A percentile compares a stretch with the other conserved stretches of the same genome.
phyloP scores from a whole-genome alignment of 345 rosid species.

The Eucalyptus regnans region DNA sequence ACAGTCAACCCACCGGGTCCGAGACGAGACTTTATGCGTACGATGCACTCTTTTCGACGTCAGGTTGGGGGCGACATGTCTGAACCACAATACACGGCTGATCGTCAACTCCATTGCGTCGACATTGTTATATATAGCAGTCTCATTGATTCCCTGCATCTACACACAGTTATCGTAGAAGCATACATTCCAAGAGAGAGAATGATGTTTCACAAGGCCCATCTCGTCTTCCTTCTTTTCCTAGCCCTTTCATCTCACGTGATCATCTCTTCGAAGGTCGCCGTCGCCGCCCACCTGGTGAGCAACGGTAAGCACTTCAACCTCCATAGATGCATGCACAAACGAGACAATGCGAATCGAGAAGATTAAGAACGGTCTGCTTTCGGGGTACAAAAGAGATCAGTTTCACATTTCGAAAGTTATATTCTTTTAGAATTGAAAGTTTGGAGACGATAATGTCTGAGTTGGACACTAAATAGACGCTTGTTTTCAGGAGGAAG shows the following conservation, averaged over 20 bases:
- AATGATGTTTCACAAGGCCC: not conserved
- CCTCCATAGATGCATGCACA: not conserved
- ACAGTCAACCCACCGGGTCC: not conserved
- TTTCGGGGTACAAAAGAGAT: no score
- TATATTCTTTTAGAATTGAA: no score
- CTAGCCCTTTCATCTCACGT: not conserved
- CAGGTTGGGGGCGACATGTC: not conserved
- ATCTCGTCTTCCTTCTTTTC: not conserved
- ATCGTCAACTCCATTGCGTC: not conserved
- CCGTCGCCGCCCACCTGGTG: not conserved
- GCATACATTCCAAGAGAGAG: not conserved
- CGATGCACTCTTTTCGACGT: not conserved
- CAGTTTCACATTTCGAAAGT: no score
- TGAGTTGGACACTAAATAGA: no score
- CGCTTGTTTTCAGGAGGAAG: no score
- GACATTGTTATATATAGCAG: not conserved
- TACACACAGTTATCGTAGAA: no score
- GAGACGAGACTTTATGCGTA: not conserved
- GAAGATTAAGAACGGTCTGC: no score
- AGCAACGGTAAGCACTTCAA: not conserved
- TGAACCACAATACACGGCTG: not conserved
- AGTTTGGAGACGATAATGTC: no score
- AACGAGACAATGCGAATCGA: rapidly evolving
- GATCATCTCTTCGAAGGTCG: not conserved
- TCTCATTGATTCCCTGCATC: not conserved